Evolutionary conservation across 139 green algal species (phyloP), one percentile per base, ranked within the genome.

Genomic region (Trebouxia sp.): DNA sequence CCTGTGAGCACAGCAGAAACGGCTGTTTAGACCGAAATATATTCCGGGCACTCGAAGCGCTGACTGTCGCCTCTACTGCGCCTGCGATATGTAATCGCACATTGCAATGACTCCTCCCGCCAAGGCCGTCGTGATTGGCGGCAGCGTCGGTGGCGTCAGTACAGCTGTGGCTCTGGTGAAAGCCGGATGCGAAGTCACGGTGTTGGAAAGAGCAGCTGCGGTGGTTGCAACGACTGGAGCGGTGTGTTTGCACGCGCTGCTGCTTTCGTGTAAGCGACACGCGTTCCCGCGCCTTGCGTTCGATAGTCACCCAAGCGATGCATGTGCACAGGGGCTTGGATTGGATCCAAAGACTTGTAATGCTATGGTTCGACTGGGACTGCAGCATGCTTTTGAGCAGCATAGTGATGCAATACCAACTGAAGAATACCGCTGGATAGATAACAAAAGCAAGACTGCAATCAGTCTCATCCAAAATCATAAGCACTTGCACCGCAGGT

Each of bases 401-500:
- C 43, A 17, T 35, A 72, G 62, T 24, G 32, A 72, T 11, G 32
- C 62, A 17, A 72, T 72, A 10, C 62, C 62, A 15, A 41, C 28
- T 8, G 62, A 72, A 15, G 62, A 72, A 6, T 72, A 72, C 32
- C 35, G 62, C 35, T 72, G 62, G 62, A 72, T 72, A 22, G 62
- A 43, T n/a, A 5, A 42, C 10, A 14, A 32, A 28, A 72, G 14
- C 11, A 72, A 72, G 62, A 45, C 35, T n/a, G 62, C 62, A 15
- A 28, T 72, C 32, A 45, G 32, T 15, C 35, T 72, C 6, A 72
- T 72, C 32, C 26, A 72, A n/a, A 72, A 72, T 45, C 32, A 72
- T 15, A 72, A 72, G 62, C 62, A 72, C 20, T 24, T 72, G 7
- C 62, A 72, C 35, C 62, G 62, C 62, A 72, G 62, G 62, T 72